Conservation (phyloP, 2,329 filamentous ascomycete genomes). For the Fusarium denticulatum region DNA sequence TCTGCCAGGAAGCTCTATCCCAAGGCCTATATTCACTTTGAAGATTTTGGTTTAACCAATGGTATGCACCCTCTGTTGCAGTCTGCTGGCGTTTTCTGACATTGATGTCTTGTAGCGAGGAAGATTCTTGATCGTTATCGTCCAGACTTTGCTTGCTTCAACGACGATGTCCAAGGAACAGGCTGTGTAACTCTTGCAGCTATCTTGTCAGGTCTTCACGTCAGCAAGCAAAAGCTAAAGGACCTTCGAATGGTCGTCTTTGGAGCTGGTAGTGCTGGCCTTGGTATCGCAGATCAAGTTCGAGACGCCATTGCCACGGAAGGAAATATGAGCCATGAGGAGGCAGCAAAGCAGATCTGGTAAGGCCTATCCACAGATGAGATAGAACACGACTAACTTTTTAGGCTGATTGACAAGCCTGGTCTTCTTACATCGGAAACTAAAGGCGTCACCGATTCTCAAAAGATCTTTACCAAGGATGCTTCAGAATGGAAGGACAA, state of each 20-base stretch:
- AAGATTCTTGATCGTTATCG: conserved; percentile 81
- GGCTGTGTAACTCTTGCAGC: conserved; percentile 88
- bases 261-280: conserved; percentile 83
- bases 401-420: conserved; percentile 83
- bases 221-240: conserved; percentile 71
- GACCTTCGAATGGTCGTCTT: conserved; percentile 81
- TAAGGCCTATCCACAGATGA: conserved; percentile 48
- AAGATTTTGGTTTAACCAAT: conserved; percentile 85
- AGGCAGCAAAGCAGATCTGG: conserved; percentile 84
- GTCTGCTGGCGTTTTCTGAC: not conserved
- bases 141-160: conserved; percentile 82
- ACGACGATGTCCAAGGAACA: conserved; percentile 90
- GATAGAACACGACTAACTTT: not conserved
- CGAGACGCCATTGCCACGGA: conserved; percentile 80
- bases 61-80: conserved; percentile 50
- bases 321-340: conserved; percentile 71
- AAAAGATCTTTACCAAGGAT: conserved; percentile 72
- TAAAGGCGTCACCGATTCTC: conserved; percentile 69
- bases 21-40: conserved; percentile 86
- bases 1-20: conserved; percentile 77
- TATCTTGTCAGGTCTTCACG: conserved; percentile 78
- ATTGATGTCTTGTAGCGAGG: conserved; percentile 58
- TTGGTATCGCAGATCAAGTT: conserved; percentile 87
- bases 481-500: conserved; percentile 70
- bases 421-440: conserved; percentile 75